Conservation (phyloP, 805 yeast species). For the Saturnispora quitensis region DNA sequence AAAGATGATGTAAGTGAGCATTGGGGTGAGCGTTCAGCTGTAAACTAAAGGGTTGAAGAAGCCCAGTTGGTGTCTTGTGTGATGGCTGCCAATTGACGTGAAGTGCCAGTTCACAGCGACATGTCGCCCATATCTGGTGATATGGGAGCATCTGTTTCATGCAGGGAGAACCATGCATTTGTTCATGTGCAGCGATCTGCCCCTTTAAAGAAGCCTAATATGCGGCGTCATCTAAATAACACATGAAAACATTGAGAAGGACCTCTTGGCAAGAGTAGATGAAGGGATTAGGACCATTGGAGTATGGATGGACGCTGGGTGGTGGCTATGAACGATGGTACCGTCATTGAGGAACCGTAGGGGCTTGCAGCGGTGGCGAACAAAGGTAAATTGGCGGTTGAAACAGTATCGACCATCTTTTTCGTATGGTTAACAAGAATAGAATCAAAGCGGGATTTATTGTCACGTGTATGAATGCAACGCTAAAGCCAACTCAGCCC, state of each 20-base stretch:
- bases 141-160: background rate
- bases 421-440: background rate
- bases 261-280: background rate
- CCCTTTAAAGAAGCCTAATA: background rate
- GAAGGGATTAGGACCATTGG: background rate
- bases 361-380: background rate
- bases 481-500: background rate
- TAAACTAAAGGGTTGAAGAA: background rate
- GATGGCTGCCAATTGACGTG: background rate
- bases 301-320: background rate
- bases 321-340: background rate
- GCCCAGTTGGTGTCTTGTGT: background rate
- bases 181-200: background rate
- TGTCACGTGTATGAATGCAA: background rate
- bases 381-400: background rate
- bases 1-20: background rate
- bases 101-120: background rate
- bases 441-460: background rate
- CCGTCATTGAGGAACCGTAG: background rate
- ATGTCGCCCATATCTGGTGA: too few species aligned
- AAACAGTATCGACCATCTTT: background rate
- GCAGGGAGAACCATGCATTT: background rate
- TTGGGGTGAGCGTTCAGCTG: background rate
- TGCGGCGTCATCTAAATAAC: background rate
- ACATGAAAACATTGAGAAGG: background rate